Base-by-base conservation (phyloP, 78 protist genomes). In the Protostelium mycophagum region DNA sequence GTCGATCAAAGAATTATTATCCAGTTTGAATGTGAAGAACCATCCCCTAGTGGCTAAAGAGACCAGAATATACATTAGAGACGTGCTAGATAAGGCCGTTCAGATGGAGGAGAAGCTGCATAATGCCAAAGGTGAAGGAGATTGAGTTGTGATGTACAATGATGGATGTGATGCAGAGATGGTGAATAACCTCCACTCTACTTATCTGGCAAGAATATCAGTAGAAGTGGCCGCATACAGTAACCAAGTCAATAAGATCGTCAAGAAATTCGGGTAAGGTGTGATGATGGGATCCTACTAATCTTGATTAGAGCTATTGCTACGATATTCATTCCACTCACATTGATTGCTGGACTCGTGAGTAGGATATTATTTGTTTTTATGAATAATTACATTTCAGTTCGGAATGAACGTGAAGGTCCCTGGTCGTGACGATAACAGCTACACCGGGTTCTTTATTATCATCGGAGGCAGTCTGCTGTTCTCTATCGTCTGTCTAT, bases 121-220 rank as follows among this genome's bases (percentile, higher is more conserved):
- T 0, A 89, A 89, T 0, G 87, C 90, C 36, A 84, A 88, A 83
- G 38, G 94, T 38, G 38, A 89, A 28, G 85, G 87, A 16, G 86
- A 86, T 28, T 25, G 5, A 16, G 16, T 51, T 5, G 16, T 51
- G 73, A 51, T 51, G 73, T 25, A 25, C 31, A 51, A 51, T 16
- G 73, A 51, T 51, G 73, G 16, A 51, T 51, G 73, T 25, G 73
- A 51, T 5, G 16, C 73, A 51, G 73, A 51, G 73, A 51, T 51
- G 73, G 73, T 51, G 73, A 51, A 51, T 51, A 88, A 91, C 85
- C 84, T 91, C 0, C 89, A 91, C 9, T 89, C 89, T 85, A 91
- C 89, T 1, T 91, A 91, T 63, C 89, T 91, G 90, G 94, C 94
- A 0, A 83, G 94, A 85, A 91, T 91, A 0, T 91, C 94, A 31